Conservation (phyloP, 2,329 filamentous ascomycete genomes). For the Chaetothyriales sp. region DNA sequence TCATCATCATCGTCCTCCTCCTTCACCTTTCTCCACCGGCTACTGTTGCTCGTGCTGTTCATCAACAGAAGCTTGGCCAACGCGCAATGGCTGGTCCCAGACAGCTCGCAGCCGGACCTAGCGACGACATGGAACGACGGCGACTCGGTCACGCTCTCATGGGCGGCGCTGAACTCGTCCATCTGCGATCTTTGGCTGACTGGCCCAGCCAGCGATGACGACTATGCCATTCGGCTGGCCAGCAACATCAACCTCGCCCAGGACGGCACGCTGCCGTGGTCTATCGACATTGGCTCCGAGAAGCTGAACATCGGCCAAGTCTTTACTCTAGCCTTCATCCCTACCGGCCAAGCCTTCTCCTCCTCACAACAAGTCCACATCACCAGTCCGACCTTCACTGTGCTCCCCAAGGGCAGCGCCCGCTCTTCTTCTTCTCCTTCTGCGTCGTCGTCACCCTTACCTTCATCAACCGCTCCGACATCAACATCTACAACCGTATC, state of each 20-base stretch:
- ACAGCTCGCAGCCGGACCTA: background rate
- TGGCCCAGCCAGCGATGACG: background rate
- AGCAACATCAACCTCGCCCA: constrained; percentile 2
- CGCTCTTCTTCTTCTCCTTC: background rate
- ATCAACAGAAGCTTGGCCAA: constrained; percentile 21
- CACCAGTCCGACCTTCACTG: constrained; percentile 1
- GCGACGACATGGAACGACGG: constrained; percentile 1
- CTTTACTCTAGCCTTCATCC: constrained; percentile 1
- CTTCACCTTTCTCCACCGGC: background rate
- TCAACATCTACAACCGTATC: background rate
- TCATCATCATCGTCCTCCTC: too few species aligned
- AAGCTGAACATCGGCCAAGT: background rate
- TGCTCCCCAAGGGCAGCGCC: background rate
- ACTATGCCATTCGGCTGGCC: constrained; percentile 1
- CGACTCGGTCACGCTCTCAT: constrained; percentile 2
- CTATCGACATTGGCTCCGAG: constrained; percentile 1
- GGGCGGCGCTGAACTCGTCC: constrained; percentile 1
- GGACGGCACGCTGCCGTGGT: constrained; percentile 1
- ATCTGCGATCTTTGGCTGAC: constrained; percentile 3
- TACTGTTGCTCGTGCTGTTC: background rate
- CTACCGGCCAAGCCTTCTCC: background rate
- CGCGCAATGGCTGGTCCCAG: constrained; percentile 6
- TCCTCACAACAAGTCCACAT: background rate
- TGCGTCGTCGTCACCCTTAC: too few species aligned
- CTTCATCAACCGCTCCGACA: background rate